phyloP scores from a whole-genome alignment of 495 filamentous ascomycete genomes.

The Trichoderma gamsii region DNA sequence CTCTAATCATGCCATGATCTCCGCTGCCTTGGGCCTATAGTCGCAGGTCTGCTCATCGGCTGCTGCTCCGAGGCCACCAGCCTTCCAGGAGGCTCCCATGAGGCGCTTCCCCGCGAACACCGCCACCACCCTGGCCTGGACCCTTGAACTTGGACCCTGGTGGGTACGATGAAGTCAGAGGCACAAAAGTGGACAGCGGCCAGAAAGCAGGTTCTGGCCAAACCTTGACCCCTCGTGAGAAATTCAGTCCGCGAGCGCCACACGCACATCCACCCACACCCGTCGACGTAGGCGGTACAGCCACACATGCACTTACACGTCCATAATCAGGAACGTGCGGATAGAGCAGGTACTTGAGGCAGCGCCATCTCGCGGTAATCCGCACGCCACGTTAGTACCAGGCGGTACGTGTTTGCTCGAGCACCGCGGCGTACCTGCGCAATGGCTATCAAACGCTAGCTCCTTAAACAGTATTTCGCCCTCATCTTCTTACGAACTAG shows the following conservation, averaged over 20 bases:
- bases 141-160: slow-evolving; percentile 7
- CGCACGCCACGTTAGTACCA: too few species aligned
- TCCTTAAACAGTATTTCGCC: background rate
- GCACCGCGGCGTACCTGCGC: too few species aligned
- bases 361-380: too few species aligned
- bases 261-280: background rate
- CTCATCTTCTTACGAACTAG: background rate
- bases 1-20: too few species aligned
- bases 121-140: slow-evolving; percentile 13
- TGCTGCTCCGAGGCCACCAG: background rate
- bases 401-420: too few species aligned
- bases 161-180: slow-evolving; percentile 6
- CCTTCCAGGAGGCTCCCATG: background rate
- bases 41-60: background rate
- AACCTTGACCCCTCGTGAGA: slow-evolving; percentile 10
- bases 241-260: background rate
- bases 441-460: background rate
- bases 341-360: too few species aligned
- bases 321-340: slow-evolving; percentile 6
- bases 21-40: too few species aligned
- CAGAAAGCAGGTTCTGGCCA: slow-evolving; percentile 7
- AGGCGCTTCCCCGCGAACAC: slow-evolving; percentile 14
- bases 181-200: background rate
- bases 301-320: background rate
- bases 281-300: background rate